phyloP scores from a whole-genome alignment of 768 basidiomycete species.

The Lactifluus pinguis region DNA sequence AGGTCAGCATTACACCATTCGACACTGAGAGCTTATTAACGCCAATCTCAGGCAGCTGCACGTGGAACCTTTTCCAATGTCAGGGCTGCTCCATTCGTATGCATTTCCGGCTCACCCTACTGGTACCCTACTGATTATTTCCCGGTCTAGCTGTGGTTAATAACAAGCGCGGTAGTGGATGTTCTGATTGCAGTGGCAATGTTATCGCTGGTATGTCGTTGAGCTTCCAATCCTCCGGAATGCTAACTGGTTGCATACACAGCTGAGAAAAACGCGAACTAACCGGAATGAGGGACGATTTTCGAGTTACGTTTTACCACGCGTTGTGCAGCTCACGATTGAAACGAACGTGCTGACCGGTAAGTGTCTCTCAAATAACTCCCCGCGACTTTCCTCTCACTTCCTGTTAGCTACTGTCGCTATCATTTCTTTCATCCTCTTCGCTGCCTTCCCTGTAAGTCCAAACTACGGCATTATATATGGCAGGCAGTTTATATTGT shows the following conservation, averaged over 20 bases:
- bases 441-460: slow-evolving; percentile 11
- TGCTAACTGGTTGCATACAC: not conserved
- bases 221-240: not conserved
- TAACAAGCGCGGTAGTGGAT: slow-evolving; percentile 6
- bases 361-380: not conserved
- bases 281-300: not conserved
- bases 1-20: not conserved
- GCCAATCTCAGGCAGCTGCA: not conserved
- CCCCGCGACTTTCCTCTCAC: not conserved
- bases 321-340: slow-evolving; percentile 23
- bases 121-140: not conserved
- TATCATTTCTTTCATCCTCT: slow-evolving; percentile 4
- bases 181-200: slow-evolving; percentile 10
- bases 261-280: not conserved
- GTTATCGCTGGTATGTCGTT: slow-evolving; percentile 2
- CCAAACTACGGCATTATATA: not conserved
- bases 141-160: not conserved
- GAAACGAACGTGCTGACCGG: slow-evolving; percentile 23
- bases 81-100: not conserved
- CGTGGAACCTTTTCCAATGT: not conserved
- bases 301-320: slow-evolving; percentile 10
- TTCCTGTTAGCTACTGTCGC: slow-evolving; percentile 1
- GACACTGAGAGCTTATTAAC: not conserved
- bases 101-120: not conserved
- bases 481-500: not conserved